phyloP scores from a whole-genome alignment of 768 basidiomycete species.

The Amanita pseudoporphyria region DNA sequence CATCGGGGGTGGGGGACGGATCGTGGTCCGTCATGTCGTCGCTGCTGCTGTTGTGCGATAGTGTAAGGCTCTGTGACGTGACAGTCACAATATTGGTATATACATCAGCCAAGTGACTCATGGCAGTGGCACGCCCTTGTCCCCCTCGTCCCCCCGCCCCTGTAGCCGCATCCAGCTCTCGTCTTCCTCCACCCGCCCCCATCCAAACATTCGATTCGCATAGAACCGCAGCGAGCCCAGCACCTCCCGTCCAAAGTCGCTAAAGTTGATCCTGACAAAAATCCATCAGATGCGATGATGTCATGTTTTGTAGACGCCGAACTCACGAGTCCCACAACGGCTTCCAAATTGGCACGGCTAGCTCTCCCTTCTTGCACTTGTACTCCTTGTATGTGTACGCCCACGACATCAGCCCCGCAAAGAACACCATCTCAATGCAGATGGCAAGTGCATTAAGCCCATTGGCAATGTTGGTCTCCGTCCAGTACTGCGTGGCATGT shows the following conservation, averaged over 20 bases:
- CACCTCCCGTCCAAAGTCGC: constrained; percentile 64
- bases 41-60: not conserved
- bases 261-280: constrained; percentile 21
- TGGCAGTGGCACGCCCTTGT: not conserved
- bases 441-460: constrained; percentile 76
- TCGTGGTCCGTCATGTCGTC: constrained; percentile 13
- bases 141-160: not conserved
- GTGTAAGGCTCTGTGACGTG: not conserved
- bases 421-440: constrained; percentile 89
- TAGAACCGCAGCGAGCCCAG: constrained; percentile 53
- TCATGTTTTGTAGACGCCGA: not conserved
- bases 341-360: constrained; percentile 49
- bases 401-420: constrained; percentile 73
- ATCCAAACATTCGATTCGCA: constrained; percentile 26
- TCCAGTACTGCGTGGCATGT: constrained; percentile 72
- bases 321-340: constrained; percentile 63
- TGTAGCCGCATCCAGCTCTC: constrained; percentile 17
- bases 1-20: constrained; percentile 11
- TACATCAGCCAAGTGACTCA: too few relatives aligned
- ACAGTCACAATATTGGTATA: not conserved
- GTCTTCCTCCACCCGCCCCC: constrained; percentile 7
- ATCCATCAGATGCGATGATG: not conserved
- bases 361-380: constrained; percentile 24
- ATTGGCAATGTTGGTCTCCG: constrained; percentile 72
- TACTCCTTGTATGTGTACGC: constrained; percentile 73